Conservation (phyloP, 192 early-diverging fungal genomes). For the Backusella circina region DNA sequence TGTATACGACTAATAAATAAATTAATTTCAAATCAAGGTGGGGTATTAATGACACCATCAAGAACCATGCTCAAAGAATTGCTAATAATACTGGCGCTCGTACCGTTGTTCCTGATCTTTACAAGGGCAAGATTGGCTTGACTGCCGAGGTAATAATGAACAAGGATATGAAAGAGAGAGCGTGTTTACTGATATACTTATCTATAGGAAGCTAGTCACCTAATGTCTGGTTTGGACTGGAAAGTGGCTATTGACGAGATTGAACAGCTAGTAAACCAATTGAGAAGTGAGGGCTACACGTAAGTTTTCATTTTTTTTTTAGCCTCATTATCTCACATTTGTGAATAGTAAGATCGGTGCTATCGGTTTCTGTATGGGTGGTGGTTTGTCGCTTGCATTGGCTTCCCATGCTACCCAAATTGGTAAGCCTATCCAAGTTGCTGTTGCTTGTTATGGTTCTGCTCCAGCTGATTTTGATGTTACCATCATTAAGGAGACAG, state of each 20-base stretch:
- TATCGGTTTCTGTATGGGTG: slow-evolving; percentile 53
- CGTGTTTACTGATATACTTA: not conserved
- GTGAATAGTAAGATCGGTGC: slow-evolving; percentile 35
- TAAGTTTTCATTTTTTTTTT: not conserved
- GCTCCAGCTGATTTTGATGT: slow-evolving; percentile 20
- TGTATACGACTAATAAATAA: too few species aligned
- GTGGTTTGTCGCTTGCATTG: slow-evolving; percentile 39
- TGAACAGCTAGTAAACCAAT: slow-evolving; percentile 1
- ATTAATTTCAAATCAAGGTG: too few species aligned
- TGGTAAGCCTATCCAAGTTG: slow-evolving; percentile 20
- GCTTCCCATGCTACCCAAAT: slow-evolving; percentile 27
- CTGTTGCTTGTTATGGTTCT: slow-evolving; percentile 32
- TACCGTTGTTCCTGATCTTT: slow-evolving; percentile 44
- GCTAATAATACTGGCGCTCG: slow-evolving; percentile 39
- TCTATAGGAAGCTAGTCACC: slow-evolving; percentile 41
- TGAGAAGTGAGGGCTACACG: slow-evolving; percentile 18
- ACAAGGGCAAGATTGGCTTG: slow-evolving; percentile 47
- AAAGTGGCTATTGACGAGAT: slow-evolving; percentile 28
- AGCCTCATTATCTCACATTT: not conserved
- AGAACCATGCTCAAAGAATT: slow-evolving; percentile 43
- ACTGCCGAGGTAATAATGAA: slow-evolving; percentile 29
- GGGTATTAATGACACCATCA: slow-evolving; percentile 43
- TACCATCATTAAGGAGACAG: slow-evolving; percentile 18
- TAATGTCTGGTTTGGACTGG: slow-evolving; percentile 51
- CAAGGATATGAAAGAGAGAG: not conserved